Conservation (phyloP, 2,329 filamentous ascomycete species). For the Sclerotinia trifoliorum region DNA sequence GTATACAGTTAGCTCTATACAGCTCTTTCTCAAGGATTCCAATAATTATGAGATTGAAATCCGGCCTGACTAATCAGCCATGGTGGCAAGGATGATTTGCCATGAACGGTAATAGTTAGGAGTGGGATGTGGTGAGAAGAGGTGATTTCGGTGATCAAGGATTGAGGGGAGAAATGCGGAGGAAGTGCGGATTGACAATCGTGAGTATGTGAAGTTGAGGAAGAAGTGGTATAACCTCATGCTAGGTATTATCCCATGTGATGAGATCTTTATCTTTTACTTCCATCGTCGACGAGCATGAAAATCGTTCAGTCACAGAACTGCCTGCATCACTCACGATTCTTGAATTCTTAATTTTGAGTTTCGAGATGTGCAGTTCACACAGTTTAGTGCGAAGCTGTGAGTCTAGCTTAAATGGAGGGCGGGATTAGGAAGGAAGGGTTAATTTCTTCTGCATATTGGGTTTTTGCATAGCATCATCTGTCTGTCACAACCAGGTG, state of each 20-base stretch:
- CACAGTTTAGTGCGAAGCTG: not conserved
- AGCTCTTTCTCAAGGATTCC: not conserved
- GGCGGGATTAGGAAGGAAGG: not conserved
- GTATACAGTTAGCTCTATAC: not conserved
- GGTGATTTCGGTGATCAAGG: too few species aligned
- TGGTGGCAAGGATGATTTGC: not conserved
- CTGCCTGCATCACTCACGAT: not conserved
- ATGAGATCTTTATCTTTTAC: not conserved
- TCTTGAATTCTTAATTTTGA: not conserved
- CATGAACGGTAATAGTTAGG: not conserved
- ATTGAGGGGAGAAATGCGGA: not conserved
- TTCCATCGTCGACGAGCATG: not conserved
- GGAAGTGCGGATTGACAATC: not conserved
- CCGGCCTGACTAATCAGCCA: not conserved
- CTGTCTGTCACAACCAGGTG: not conserved
- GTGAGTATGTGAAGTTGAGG: not conserved
- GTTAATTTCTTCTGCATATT: not conserved
- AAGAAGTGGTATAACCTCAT: not conserved
- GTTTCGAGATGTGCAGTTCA: not conserved
- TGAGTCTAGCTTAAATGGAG: not conserved
- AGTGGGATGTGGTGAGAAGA: not conserved
- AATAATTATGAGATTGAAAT: not conserved
- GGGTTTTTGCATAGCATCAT: not conserved
- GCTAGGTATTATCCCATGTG: not conserved
- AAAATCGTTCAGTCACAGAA: not conserved